phyloP scores from a whole-genome alignment of 2,329 filamentous ascomycete genomes.

The Pseudonectria foliicola region DNA sequence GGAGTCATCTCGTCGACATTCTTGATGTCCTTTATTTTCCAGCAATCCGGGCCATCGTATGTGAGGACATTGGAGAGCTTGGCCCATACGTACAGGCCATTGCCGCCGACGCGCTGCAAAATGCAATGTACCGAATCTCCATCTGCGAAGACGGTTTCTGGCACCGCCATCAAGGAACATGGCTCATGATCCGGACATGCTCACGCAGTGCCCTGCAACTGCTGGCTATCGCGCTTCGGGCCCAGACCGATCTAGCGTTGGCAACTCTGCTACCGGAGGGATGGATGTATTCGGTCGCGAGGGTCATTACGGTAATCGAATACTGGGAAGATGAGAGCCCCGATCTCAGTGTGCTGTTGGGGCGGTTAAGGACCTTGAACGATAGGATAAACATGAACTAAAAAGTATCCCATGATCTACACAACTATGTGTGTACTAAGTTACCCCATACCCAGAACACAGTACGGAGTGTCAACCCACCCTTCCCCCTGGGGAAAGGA shows the following conservation, averaged over 20 bases:
- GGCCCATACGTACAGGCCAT: slow-evolving; percentile 1
- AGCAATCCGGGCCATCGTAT: slow-evolving; percentile 5
- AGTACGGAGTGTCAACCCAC: too few relatives aligned
- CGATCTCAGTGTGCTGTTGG: slow-evolving; percentile 7
- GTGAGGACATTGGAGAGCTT: slow-evolving; percentile 2
- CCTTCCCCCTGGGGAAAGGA: too few relatives aligned
- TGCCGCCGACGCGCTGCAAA: slow-evolving; percentile 5
- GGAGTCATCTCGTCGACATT: slow-evolving; percentile 8
- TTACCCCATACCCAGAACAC: too few relatives aligned
- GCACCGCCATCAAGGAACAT: slow-evolving; percentile 16
- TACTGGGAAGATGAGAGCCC: slow-evolving; percentile 11
- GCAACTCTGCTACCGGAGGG: slow-evolving; percentile 5
- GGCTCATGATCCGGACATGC: slow-evolving; percentile 16
- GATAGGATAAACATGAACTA: slow-evolving; percentile 1
- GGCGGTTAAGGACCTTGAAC: slow-evolving; percentile 3
- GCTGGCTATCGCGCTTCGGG: slow-evolving; percentile 6
- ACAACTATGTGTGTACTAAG: too few relatives aligned
- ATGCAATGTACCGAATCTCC: slow-evolving; percentile 8
- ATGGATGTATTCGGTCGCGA: slow-evolving; percentile 6
- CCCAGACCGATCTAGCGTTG: slow-evolving; percentile 3
- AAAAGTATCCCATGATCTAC: too few relatives aligned
- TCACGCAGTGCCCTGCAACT: slow-evolving; percentile 13
- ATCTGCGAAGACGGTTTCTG: slow-evolving; percentile 12
- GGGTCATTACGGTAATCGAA: slow-evolving; percentile 7
- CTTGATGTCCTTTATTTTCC: slow-evolving; percentile 10